phyloP scores from a whole-genome alignment of 352 stramenopile genomes.

The Thraustotheca clavata region DNA sequence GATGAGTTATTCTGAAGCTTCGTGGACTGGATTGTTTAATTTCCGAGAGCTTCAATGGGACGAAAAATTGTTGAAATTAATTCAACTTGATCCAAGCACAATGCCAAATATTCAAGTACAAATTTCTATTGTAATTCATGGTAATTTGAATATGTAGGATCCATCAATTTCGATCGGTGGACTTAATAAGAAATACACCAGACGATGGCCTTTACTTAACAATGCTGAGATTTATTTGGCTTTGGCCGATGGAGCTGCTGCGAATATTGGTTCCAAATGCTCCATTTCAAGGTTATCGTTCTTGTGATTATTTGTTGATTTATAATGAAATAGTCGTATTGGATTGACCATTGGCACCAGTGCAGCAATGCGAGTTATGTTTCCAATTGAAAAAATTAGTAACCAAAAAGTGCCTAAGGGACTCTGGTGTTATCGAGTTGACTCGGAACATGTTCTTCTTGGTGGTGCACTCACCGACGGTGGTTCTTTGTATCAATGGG shows the following conservation, averaged over 20 bases:
- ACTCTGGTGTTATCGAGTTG: constrained; percentile 92
- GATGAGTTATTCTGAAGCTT: constrained; percentile 92
- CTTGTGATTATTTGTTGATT: too few relatives aligned
- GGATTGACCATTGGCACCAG: constrained; percentile 93
- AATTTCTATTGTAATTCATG: background rate
- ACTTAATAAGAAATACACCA: constrained; percentile 41
- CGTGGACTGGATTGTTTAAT: constrained; percentile 91
- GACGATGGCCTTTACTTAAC: constrained; percentile 64
- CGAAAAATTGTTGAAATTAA: constrained; percentile 54
- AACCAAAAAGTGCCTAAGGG: constrained; percentile 84
- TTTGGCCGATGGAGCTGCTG: constrained; percentile 88
- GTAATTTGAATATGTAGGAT: constrained; percentile 27
- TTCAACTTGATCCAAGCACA: constrained; percentile 58
- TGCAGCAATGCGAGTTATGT: constrained; percentile 85
- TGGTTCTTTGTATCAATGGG: constrained; percentile 93
- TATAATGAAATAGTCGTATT: constrained; percentile 50
- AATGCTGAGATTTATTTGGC: constrained; percentile 80
- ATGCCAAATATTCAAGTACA: constrained; percentile 34
- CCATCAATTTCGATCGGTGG: constrained; percentile 49
- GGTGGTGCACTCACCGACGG: constrained; percentile 94
- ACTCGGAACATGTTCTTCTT: constrained; percentile 76
- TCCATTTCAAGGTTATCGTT: constrained; percentile 43
- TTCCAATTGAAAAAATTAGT: constrained; percentile 42
- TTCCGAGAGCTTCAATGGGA: constrained; percentile 84
- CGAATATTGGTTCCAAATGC: constrained; percentile 94